A percentile compares a stretch with the other conserved stretches of the same genome.
Evolutionary conservation across 2,329 filamentous ascomycete genomes (phyloP).

Genomic region (Penicillium sclerotiorum): DNA sequence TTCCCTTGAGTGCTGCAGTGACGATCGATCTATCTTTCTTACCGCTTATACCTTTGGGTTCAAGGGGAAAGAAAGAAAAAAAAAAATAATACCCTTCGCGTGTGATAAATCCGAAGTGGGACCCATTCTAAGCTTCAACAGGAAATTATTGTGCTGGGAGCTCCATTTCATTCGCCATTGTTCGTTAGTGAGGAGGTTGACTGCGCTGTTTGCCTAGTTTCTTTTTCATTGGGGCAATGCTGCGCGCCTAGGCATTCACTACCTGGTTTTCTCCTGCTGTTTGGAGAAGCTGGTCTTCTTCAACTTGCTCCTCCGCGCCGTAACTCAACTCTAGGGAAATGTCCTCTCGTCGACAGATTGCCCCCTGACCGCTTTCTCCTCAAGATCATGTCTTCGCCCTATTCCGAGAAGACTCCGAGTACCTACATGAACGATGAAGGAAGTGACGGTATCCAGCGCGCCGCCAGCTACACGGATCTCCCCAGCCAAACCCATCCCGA

Average conservation of each 20-base stretch:
- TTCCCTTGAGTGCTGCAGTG: slow-evolving; percentile 20
- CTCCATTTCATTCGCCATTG: no score
- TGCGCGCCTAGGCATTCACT: slow-evolving; percentile 18
- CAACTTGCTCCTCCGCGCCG: slow-evolving; percentile 27
- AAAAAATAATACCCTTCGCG: not conserved
- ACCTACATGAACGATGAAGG: slow-evolving; percentile 30
- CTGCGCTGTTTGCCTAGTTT: slow-evolving; percentile 13
- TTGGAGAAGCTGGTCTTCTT: slow-evolving; percentile 49
- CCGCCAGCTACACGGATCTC: slow-evolving; percentile 63
- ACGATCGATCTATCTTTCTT: slow-evolving; percentile 20
- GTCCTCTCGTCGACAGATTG: slow-evolving; percentile 28
- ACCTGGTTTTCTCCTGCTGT: slow-evolving; percentile 19
- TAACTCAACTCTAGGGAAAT: slow-evolving; percentile 30
- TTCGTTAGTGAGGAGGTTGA: no score
- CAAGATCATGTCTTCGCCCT: slow-evolving; percentile 39
- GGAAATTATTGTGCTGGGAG: not conserved
- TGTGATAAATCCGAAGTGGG: slow-evolving; percentile 13
- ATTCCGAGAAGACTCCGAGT: slow-evolving; percentile 24
- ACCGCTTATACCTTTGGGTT: slow-evolving; percentile 10
- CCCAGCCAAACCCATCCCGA: slow-evolving; percentile 40
- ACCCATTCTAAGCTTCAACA: not conserved
- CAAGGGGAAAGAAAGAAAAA: not conserved
- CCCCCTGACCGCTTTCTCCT: slow-evolving; percentile 22
- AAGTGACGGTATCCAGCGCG: slow-evolving; percentile 48
- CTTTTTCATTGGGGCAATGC: slow-evolving; percentile 19